Evolutionary conservation across 371 early-diverging fungal genomes (phyloP).

Genomic region (Circinella umbellata): DNA sequence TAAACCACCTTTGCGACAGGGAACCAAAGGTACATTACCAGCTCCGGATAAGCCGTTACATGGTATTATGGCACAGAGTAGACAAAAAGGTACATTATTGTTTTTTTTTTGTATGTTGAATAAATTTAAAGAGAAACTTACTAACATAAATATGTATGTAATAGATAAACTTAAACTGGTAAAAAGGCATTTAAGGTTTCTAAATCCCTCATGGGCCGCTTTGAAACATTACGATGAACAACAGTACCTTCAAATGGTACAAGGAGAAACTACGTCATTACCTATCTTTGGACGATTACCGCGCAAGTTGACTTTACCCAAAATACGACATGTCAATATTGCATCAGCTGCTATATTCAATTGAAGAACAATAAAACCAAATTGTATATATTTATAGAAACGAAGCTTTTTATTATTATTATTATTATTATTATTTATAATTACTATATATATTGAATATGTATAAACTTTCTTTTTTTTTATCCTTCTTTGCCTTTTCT

Average conservation of each 20-base stretch:
- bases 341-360: not conserved
- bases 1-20: slow-evolving; percentile 44
- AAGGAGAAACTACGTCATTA: slow-evolving; percentile 25
- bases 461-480: too few relatives aligned
- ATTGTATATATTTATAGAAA: too few relatives aligned
- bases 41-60: slow-evolving; percentile 41
- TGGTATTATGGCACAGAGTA: slow-evolving; percentile 37
- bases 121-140: slow-evolving; percentile 8
- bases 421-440: not conserved
- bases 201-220: slow-evolving; percentile 38
- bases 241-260: slow-evolving; percentile 32
- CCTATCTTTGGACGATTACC: slow-evolving; percentile 28
- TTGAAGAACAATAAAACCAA: too few relatives aligned
- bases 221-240: slow-evolving; percentile 37
- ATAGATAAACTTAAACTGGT: slow-evolving; percentile 19
- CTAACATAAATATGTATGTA: not conserved
- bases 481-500: too few relatives aligned
- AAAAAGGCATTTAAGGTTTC: slow-evolving; percentile 28
- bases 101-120: not conserved
- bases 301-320: slow-evolving; percentile 17
- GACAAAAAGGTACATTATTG: slow-evolving; percentile 17
- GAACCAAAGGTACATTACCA: slow-evolving; percentile 40
- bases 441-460: not conserved
- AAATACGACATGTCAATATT: not conserved
- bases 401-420: too few relatives aligned